Percentiles rank a stretch among this genome's conserved stretches.
Evolutionary conservation across 2,329 filamentous ascomycete genomes (phyloP).

Genomic region (Phaeophleospora eucalypticola): DNA sequence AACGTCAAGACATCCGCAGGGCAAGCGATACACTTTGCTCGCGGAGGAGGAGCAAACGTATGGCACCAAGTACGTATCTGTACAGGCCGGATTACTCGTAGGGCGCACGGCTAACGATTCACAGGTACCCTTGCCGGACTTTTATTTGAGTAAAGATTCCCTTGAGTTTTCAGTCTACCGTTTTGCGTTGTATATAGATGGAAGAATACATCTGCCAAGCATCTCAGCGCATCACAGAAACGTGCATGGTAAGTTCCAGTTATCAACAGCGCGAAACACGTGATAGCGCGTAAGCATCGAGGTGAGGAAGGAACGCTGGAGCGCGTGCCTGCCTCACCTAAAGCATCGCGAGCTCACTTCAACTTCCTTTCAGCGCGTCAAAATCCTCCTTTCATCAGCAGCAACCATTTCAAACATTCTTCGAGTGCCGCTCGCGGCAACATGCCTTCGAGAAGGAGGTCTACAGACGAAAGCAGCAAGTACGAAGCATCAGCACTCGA

Average conservation of each 20-base stretch:
- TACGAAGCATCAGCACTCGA: conserved; percentile 26
- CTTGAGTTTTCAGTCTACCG: not conserved
- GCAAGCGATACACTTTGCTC: conserved; percentile 68
- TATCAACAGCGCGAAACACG: not conserved
- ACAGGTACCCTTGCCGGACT: conserved; percentile 45
- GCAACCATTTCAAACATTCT: too few species aligned
- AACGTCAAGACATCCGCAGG: conserved; percentile 60
- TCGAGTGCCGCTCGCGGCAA: too few species aligned
- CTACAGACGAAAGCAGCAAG: conserved; percentile 2
- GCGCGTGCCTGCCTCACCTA: conserved; percentile 3
- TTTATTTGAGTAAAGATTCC: conserved; percentile 30
- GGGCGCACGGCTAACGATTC: conserved; percentile 19
- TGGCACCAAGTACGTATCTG: conserved; percentile 36
- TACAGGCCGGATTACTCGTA: not conserved
- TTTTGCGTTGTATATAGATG: too few species aligned
- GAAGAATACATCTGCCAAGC: too few species aligned
- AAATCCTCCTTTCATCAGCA: too few species aligned
- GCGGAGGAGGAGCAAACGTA: conserved; percentile 71
- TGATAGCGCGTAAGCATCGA: not conserved
- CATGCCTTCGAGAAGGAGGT: conserved; percentile 13
- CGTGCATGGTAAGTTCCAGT: not conserved
- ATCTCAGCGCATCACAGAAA: not conserved
- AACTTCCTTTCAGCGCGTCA: conserved; percentile 4
- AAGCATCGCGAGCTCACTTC: not conserved
- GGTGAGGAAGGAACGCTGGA: conserved; percentile 1